phyloP scores from a whole-genome alignment of 495 filamentous ascomycete species.

The Podospora pseudoanserina region DNA sequence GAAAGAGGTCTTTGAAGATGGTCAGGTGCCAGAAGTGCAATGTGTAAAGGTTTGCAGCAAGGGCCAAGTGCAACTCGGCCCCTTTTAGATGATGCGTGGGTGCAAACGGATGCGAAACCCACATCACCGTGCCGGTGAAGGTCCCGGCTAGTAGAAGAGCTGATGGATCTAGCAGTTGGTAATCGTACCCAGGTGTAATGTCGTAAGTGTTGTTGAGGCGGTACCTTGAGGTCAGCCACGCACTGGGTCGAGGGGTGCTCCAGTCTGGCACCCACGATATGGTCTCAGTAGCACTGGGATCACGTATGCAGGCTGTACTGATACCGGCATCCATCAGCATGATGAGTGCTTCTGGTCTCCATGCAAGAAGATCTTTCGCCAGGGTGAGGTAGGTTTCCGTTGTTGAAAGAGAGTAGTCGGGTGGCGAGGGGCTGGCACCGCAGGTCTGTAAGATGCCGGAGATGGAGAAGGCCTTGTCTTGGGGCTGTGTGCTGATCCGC shows the following conservation, averaged over 20 bases:
- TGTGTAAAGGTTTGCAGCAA: background rate
- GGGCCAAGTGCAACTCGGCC: background rate
- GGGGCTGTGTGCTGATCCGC: slow-evolving; percentile 1
- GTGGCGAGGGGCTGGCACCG: background rate
- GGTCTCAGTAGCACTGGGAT: background rate
- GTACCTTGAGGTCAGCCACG: slow-evolving; percentile 9
- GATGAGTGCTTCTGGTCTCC: slow-evolving; percentile 1
- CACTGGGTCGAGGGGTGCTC: slow-evolving; percentile 1
- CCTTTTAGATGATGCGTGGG: background rate
- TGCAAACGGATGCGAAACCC: background rate
- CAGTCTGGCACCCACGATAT: slow-evolving; percentile 18
- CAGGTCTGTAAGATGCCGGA: slow-evolving; percentile 8
- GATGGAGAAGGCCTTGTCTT: slow-evolving; percentile 14
- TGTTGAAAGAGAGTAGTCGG: slow-evolving; percentile 9
- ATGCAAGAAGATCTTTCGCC: slow-evolving; percentile 1
- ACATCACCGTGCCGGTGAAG: background rate
- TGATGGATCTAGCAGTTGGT: background rate
- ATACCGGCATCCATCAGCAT: slow-evolving; percentile 12
- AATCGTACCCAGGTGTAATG: background rate
- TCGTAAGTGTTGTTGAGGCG: background rate
- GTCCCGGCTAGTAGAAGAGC: background rate
- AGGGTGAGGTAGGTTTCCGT: slow-evolving; percentile 2
- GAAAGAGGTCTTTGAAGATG: background rate
- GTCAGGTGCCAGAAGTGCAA: background rate
- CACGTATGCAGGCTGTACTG: background rate